phyloP scores from a whole-genome alignment of 2,329 filamentous ascomycete genomes.

The Phaeosphaeria sp. region DNA sequence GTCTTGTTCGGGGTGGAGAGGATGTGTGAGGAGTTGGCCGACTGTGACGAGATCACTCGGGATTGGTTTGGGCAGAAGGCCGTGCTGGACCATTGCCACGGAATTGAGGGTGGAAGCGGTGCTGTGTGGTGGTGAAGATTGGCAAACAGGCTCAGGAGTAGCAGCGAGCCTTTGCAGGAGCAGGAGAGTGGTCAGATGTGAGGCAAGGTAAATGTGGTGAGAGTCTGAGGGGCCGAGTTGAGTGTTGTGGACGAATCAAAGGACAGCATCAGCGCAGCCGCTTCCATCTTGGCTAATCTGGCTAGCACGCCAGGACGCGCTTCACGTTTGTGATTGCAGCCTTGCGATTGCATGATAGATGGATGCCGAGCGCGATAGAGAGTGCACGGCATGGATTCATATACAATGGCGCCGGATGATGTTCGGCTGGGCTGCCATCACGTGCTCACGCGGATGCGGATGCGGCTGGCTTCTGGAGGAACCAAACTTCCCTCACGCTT shows the following conservation, averaged over 20 bases:
- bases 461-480: not conserved
- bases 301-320: slow-evolving; percentile 18
- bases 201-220: slow-evolving; percentile 8
- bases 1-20: slow-evolving; percentile 45
- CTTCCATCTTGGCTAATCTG: slow-evolving; percentile 24
- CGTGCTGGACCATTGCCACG: slow-evolving; percentile 41
- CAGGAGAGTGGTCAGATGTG: slow-evolving; percentile 1
- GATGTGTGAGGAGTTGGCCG: slow-evolving; percentile 46
- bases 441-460: slow-evolving; percentile 18
- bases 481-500: not conserved
- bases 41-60: slow-evolving; percentile 42
- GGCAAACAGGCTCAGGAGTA: not conserved
- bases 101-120: not conserved
- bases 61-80: slow-evolving; percentile 46
- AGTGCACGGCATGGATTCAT: slow-evolving; percentile 1
- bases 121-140: not conserved
- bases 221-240: slow-evolving; percentile 15
- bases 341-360: slow-evolving; percentile 26
- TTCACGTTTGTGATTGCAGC: slow-evolving; percentile 28
- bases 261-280: slow-evolving; percentile 17
- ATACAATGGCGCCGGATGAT: slow-evolving; percentile 5
- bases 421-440: slow-evolving; percentile 8
- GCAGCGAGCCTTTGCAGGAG: not conserved
- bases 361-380: slow-evolving; percentile 7
- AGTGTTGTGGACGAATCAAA: slow-evolving; percentile 21